A percentile compares a stretch with the other conserved stretches of the same genome.
Evolutionary conservation across 179 eudicot species (phyloP).

Genomic region (Amaranthus tricolor): DNA sequence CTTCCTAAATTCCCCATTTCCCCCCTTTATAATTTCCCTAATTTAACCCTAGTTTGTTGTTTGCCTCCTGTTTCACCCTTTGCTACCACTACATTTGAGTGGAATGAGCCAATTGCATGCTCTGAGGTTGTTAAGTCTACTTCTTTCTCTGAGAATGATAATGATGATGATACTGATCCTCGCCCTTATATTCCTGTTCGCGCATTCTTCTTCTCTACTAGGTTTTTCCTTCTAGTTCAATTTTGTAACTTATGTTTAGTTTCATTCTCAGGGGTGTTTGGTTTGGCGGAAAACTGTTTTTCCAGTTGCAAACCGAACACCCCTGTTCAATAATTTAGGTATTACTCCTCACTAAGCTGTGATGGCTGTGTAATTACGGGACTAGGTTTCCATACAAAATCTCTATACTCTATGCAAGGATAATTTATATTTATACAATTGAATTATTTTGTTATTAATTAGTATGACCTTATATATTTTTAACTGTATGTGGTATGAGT

Average conservation of each 20-base stretch:
- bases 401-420: no score
- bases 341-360: not conserved
- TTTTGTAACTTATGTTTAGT: not conserved
- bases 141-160: constrained; percentile 22
- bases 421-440: no score
- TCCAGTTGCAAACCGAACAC: no score
- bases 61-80: constrained; percentile 17
- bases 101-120: constrained; percentile 41
- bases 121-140: constrained; percentile 28
- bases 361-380: not conserved
- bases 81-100: constrained; percentile 25
- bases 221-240: constrained; percentile 33
- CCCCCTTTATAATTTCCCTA: not conserved
- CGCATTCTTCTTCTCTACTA: constrained; percentile 77
- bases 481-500: no score
- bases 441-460: no score
- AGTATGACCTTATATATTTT: no score
- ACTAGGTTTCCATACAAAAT: no score
- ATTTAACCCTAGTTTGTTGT: constrained; percentile 1
- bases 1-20: not conserved
- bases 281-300: no score
- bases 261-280: no score
- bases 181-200: constrained; percentile 55
- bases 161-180: constrained; percentile 17
- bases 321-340: no score